Base-by-base conservation (phyloP, 257 asterid genomes). In the Fraxinus excelsior region DNA sequence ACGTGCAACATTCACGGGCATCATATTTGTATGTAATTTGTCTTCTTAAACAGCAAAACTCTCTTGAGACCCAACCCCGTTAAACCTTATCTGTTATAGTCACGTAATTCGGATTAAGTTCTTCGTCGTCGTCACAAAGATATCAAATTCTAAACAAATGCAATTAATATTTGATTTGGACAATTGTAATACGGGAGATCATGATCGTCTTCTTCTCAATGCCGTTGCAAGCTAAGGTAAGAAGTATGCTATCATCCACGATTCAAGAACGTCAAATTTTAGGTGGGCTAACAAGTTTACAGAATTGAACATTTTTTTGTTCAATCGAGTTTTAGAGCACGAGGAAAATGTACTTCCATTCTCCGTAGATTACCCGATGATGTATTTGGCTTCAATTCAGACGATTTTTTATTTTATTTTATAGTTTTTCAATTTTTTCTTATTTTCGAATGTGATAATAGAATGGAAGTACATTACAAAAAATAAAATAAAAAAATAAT, bases 1-100 rank as follows among this genome's bases (percentile, higher is more conserved):
- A 94, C 97, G 88, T 91, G 97, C 94, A 82, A 84, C 82, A 79
- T 82, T 92, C 98, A 92, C 98, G 98, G 97, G 88, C 88, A 75
- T 82, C 75, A 46, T 65, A 89, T 80, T 81, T 85, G 83, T 84
- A 76, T 80, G 82, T 84, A 79, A 83, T 82, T 84, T 88, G 88
- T 89, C 96, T 85, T 92, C 90, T 82, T 84, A 87, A 86, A 81
- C 80, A 74, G 76, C 72, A 88, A 53, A 82, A 84, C 78, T 84
- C 26, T 73, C 80, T 83, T 70, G 38, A 82, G 74, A 81, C 74
- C 88, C 70, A 82, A 51, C 25, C 72, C 76, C 79, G 23, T 23
- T 35, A 32, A 1, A 21, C 19, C 23, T 71, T 28, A 9, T 2
- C 21, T 35, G 18, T 28, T 29, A 32, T 31, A 3, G 66, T 31